Evolutionary conservation across 768 basidiomycete species (phyloP).

Genomic region (Naganishia kalamii): DNA sequence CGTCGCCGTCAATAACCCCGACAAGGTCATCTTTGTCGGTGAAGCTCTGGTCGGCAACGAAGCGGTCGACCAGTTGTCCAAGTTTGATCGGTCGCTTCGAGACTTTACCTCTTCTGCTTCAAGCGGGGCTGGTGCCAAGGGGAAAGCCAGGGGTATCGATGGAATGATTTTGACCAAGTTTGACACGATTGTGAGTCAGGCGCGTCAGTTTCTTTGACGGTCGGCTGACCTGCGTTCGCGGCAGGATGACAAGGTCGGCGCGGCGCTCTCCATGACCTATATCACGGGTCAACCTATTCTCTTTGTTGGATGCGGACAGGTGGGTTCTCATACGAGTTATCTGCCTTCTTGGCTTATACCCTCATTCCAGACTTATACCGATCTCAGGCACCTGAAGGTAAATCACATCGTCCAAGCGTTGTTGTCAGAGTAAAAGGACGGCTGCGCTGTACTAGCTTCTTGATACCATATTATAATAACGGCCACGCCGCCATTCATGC

Average conservation of each 20-base stretch:
- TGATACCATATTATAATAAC: neutral
- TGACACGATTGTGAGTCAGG: constrained; percentile 76
- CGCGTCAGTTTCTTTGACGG: neutral
- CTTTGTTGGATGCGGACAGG: constrained; percentile 94
- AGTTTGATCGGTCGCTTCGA: constrained; percentile 87
- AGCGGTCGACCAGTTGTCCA: constrained; percentile 92
- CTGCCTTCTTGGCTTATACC: neutral
- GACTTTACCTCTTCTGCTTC: constrained; percentile 72
- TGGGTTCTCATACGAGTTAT: constrained; percentile 47
- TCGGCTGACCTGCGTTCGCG: neutral
- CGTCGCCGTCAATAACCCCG: constrained; percentile 85
- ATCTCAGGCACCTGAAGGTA: constrained; percentile 82
- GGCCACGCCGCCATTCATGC: too few relatives aligned
- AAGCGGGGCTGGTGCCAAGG: constrained; percentile 46
- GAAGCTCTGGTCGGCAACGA: constrained; percentile 98
- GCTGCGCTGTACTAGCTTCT: neutral
- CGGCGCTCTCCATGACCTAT: constrained; percentile 97
- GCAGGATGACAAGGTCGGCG: constrained; percentile 71
- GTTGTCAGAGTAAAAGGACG: constrained; percentile 45
- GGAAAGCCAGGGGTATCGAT: constrained; percentile 71
- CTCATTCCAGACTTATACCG: constrained; percentile 75
- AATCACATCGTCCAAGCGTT: constrained; percentile 90
- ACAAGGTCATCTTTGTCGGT: constrained; percentile 96
- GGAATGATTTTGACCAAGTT: constrained; percentile 98
- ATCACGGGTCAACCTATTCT: constrained; percentile 97